Percentiles rank a stretch among this genome's conserved stretches.
phyloP scores from a whole-genome alignment of 75 land plant species.

The Pinus taeda region DNA sequence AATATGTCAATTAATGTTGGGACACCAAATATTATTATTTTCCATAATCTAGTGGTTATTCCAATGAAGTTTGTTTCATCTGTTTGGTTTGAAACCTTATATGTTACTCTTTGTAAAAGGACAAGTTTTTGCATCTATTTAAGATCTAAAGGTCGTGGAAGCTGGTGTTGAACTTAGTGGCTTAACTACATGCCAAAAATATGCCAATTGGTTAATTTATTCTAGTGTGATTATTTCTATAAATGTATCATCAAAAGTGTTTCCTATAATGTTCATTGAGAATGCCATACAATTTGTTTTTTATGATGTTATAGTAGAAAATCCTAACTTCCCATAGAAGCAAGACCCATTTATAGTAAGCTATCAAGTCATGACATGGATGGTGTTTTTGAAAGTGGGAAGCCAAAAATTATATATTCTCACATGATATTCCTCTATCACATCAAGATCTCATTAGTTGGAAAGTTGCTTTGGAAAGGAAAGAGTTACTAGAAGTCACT shows the following conservation, averaged over 20 bases:
- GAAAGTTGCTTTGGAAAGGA: conserved; percentile 87
- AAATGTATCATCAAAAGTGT: conserved; percentile 75
- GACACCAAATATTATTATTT: conserved; percentile 88
- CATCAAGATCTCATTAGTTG: conserved; percentile 91
- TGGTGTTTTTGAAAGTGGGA: no score
- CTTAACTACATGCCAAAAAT: conserved; percentile 84
- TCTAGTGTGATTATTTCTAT: conserved; percentile 81
- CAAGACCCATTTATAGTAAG: no score
- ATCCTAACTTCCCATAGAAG: no score
- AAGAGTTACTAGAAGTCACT: conserved; percentile 45
- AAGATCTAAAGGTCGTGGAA: conserved; percentile 65
- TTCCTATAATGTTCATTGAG: conserved; percentile 95
- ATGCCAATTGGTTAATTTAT: conserved; percentile 94
- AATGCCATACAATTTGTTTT: conserved; percentile 86
- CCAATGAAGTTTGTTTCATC: conserved; percentile 91
- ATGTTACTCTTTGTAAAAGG: no score
- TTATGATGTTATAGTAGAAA: conserved; percentile 85
- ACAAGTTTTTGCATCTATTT: conserved; percentile 9
- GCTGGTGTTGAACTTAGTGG: conserved; percentile 64
- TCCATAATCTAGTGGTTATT: conserved; percentile 93
- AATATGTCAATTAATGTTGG: conserved; percentile 85
- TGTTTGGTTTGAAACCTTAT: no score
- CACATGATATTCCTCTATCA: conserved; percentile 65
- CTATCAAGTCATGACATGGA: no score
- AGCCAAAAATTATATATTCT: no score